Evolutionary conservation across 352 stramenopile species (phyloP).

Genomic region (Aphanomyces cochlioides): DNA sequence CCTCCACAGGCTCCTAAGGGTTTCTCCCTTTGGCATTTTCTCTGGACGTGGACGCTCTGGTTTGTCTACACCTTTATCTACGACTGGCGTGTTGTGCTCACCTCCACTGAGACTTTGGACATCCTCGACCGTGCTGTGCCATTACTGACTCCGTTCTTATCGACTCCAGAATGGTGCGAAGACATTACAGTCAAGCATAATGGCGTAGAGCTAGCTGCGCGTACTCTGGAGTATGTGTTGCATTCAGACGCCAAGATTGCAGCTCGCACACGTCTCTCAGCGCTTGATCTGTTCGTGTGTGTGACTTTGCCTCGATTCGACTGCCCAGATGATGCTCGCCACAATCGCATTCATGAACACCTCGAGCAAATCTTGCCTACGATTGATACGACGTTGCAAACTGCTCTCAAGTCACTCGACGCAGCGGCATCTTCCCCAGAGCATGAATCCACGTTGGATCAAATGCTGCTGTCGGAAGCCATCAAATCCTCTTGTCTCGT

Average conservation of each 20-base stretch:
- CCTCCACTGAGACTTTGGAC: neutral
- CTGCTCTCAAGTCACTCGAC: neutral
- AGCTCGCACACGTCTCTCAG: neutral
- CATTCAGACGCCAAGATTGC: neutral
- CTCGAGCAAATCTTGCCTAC: neutral
- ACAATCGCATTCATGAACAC: slow-evolving; percentile 6
- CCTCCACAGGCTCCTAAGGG: neutral
- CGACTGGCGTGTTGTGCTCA: slow-evolving; percentile 5
- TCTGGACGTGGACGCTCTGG: neutral
- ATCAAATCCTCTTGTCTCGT: slow-evolving; percentile 25
- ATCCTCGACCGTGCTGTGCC: slow-evolving; percentile 17
- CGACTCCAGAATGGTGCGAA: neutral
- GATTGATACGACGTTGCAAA: neutral
- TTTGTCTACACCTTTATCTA: slow-evolving; percentile 6
- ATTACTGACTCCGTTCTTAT: slow-evolving; percentile 20
- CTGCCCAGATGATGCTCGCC: slow-evolving; percentile 2
- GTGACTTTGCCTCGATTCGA: slow-evolving; percentile 21
- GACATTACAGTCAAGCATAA: neutral
- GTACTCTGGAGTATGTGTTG: neutral
- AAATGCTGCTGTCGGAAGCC: slow-evolving; percentile 12
- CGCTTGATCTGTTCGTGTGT: slow-evolving; percentile 24
- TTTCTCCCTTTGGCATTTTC: neutral
- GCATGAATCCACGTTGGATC: neutral
- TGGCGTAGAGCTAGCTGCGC: neutral
- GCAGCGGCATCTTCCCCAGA: neutral